Percentiles rank a stretch among this genome's conserved stretches.
Evolutionary conservation across 2,329 filamentous ascomycete genomes (phyloP).

Genomic region (Sodiomyces alkalinus): DNA sequence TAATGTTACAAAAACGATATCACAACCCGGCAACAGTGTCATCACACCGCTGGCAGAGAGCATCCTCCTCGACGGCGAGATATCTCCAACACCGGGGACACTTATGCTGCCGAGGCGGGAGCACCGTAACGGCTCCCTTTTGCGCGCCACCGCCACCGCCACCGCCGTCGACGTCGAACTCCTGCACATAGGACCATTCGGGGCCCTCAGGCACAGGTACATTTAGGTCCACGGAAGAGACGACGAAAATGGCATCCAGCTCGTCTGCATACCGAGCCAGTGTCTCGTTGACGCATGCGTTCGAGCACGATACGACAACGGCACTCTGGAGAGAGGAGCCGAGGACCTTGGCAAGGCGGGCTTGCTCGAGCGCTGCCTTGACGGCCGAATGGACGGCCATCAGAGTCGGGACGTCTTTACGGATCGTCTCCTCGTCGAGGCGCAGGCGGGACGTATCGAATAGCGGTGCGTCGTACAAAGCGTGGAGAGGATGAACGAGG

Average conservation of each 20-base stretch:
- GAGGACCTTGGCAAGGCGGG: conserved; percentile 54
- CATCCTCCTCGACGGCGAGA: conserved; percentile 48
- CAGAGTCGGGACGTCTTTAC: conserved; percentile 29
- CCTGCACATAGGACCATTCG: conserved; percentile 25
- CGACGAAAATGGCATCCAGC: conserved; percentile 51
- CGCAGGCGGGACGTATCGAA: conserved; percentile 23
- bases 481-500: conserved; percentile 23
- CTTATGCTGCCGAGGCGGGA: conserved; percentile 45
- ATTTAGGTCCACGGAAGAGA: conserved; percentile 48
- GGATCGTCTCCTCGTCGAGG: conserved; percentile 22
- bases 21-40: no score
- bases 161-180: conserved; percentile 24
- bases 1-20: no score
- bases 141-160: no score
- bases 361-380: conserved; percentile 61
- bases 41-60: conserved; percentile 60
- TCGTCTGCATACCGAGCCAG: conserved; percentile 31
- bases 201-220: conserved; percentile 20
- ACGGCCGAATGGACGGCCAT: conserved; percentile 47
- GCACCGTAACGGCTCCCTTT: conserved; percentile 24
- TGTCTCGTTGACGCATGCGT: conserved; percentile 15
- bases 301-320: conserved; percentile 39
- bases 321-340: conserved; percentile 70
- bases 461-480: conserved; percentile 30
- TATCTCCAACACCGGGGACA: conserved; percentile 87